Conservation (phyloP, 495 filamentous ascomycete genomes). For the Parathielavia appendiculata region DNA sequence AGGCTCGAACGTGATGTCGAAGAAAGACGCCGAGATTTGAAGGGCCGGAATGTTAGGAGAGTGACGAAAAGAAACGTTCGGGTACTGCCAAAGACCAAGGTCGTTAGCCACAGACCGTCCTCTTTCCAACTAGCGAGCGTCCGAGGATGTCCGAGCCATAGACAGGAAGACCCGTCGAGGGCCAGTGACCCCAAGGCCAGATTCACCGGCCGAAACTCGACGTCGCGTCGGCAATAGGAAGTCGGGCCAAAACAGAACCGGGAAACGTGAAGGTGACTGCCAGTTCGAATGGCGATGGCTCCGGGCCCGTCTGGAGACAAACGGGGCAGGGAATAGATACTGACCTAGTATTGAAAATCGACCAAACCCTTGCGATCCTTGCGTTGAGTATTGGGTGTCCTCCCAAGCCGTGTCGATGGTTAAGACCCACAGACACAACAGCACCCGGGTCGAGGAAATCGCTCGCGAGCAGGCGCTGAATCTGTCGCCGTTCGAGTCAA, state of each 20-base stretch:
- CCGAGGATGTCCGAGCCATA: background rate
- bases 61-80: slow-evolving; percentile 27
- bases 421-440: slow-evolving; percentile 19
- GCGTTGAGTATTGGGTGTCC: slow-evolving; percentile 19
- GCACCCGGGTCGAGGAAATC: slow-evolving; percentile 23
- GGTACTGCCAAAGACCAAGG: slow-evolving; percentile 13
- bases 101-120: background rate
- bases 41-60: slow-evolving; percentile 16
- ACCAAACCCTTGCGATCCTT: slow-evolving; percentile 16
- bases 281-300: background rate
- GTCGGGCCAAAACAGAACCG: background rate
- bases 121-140: background rate
- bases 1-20: background rate
- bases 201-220: background rate
- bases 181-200: no score
- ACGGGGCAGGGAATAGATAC: slow-evolving; percentile 11
- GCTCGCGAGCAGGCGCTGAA: slow-evolving; percentile 18
- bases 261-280: background rate
- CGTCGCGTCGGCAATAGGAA: background rate
- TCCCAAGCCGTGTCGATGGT: slow-evolving; percentile 16
- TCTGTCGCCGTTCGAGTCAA: slow-evolving; percentile 22
- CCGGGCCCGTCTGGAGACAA: background rate
- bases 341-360: slow-evolving; percentile 24
- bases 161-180: background rate
- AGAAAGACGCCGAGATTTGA: slow-evolving; percentile 1